Base-by-base conservation (phyloP, 2,329 filamentous ascomycete genomes). In the Berkeleyomyces basicola region DNA sequence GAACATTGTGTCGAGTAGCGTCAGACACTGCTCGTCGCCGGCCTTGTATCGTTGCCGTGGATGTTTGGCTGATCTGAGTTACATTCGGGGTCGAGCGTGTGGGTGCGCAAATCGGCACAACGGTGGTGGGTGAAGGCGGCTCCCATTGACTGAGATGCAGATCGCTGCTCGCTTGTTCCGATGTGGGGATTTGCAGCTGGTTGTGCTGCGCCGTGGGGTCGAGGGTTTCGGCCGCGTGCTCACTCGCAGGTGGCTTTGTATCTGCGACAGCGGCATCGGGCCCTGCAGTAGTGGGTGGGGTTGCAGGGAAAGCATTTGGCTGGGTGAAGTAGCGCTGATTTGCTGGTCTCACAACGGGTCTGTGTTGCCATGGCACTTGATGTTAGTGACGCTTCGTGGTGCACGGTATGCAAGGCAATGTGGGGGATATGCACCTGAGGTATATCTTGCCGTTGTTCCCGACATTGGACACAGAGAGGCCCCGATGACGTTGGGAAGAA, bases 401-500 rank as follows among this genome's bases (percentile, higher is more conserved):
- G 59, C 43, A 59, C 23, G 10, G 55, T 14, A 14, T 40, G 31
- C 16, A 58, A 46, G 44, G 14, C 36, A 23, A 14, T 43, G 16
- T 55, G 46, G 23, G 47, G 39, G 10, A 23, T 42, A 65, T 81
- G 70, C 82, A 91, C 86, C 86, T 87, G 67, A 92, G 72, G 72
- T 90, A 92, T 72, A 92, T 88, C 70, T 85, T 84, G 46, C 88
- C 88, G 73, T 90, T 90, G 70, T 90, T 88, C 33, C 87, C 87
- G 65, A 92, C 87, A 72, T 90, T 91, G 59, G 85, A 83, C 62
- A 92, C 88, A 1, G 86, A 84, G 71, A 92, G 91, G 69, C 88
- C 84, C 62, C 85, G 58, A 3, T 47, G 59, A 7, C 62, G 58
- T 16, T 57, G 81, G 3, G 51, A 37, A 36, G 51, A 55, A 58